Base-by-base conservation (phyloP, 257 asterid species). In the Marsdenia floribunda region DNA sequence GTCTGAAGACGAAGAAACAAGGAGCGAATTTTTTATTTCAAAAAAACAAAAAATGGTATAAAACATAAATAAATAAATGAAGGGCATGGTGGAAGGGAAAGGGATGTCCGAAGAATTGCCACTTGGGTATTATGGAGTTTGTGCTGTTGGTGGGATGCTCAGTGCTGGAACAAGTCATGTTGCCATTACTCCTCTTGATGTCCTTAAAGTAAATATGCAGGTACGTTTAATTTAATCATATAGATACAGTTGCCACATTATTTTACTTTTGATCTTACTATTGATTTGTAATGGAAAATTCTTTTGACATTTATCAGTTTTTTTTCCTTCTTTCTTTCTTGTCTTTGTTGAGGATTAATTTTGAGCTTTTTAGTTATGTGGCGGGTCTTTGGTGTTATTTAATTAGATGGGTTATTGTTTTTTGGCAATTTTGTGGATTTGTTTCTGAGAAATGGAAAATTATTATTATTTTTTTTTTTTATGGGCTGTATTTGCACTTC, bases 181-280 rank as follows among this genome's bases (percentile, higher is more conserved):
- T 37, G 85, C 74, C 54, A 76, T 77, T 59, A 84, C 87, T 26
- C 87, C 87, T 70, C 82, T 84, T 74, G 87, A 81, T 81, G 87
- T 84, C 29, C 85, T 84, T 68, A 84, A 84, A 84, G 87, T 84
- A 70, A 84, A 84, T 75, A 84, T 84, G 87, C 87, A 84, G 87
- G 87, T 83, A 59, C n/a, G 15, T 44, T 52, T 64, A 12, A 37
- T 15, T 64, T 64, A 6, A 6, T 16, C 24, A 16, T 35, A 29
- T 11, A 4, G 24, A 33, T 35, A 61, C n/a, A 29, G 24, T 35
- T 21, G 49, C 14, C 19, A 22, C 46, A 15, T 50, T 50, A 22
- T 1, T 35, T 64, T 64, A 16, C 38, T 64, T 64, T 22, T 63
- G 12, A 63, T 63, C 22, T 37, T 16, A 6, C 16, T 4, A 38